Percentiles rank a stretch among this genome's conserved stretches.
phyloP scores from a whole-genome alignment of 345 rosid species.

The Brassica incana region DNA sequence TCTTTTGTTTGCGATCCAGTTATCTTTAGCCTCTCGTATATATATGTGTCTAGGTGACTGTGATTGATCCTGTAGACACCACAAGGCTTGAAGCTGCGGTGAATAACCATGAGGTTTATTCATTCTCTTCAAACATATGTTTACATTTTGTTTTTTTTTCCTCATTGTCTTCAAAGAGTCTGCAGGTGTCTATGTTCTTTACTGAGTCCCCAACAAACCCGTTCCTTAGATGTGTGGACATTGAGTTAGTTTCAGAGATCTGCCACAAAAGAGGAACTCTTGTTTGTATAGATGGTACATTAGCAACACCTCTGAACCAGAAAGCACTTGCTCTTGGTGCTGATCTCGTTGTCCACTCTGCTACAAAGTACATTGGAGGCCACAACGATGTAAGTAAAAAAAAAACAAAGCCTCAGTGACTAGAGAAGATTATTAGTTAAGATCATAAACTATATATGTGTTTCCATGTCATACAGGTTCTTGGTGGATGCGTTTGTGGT shows the following conservation, averaged over 20 bases:
- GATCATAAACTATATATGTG: too few relatives aligned
- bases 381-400: conserved; percentile 56
- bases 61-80: conserved; percentile 76
- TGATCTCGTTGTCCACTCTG: conserved; percentile 85
- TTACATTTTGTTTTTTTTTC: neutral
- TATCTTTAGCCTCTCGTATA: neutral
- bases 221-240: conserved; percentile 78
- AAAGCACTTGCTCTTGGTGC: conserved; percentile 89
- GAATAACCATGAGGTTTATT: conserved; percentile 54
- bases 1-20: neutral
- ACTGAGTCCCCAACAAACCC: conserved; percentile 95
- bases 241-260: conserved; percentile 71
- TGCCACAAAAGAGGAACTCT: conserved; percentile 80
- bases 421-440: too few relatives aligned
- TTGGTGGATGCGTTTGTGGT: conserved; percentile 89
- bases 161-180: neutral
- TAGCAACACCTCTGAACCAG: conserved; percentile 89
- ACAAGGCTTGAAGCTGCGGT: conserved; percentile 61
- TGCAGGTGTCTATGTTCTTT: conserved; percentile 78
- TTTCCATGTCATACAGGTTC: conserved; percentile 43
- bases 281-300: conserved; percentile 85
- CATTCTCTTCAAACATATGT: neutral
- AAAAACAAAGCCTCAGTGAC: too few relatives aligned
- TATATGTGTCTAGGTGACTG: conserved; percentile 55
- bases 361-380: conserved; percentile 84